Percentiles rank a stretch among this genome's conserved stretches.
These are phyloP conservation scores for Apophysomyces variabilis DNA, from an alignment of 371 early-diverging fungal species.

Conservation along the genomic window DNA sequence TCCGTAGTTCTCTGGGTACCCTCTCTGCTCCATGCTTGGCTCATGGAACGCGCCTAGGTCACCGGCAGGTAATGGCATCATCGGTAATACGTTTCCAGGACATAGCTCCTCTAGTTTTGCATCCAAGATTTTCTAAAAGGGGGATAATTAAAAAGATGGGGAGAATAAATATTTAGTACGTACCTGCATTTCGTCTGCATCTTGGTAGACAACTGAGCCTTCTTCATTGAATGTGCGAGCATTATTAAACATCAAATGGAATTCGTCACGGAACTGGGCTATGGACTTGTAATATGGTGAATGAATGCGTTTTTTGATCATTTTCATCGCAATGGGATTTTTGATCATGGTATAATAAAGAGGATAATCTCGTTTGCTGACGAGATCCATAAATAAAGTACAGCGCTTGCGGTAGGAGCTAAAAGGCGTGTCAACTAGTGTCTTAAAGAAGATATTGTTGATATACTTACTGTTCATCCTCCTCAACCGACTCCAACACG, in stretches of 20 bases:
- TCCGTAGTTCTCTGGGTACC: constrained; percentile 3
- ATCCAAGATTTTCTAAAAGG: constrained; percentile 44
- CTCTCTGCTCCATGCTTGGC: neutral
- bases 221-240: constrained; percentile 82
- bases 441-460: no score
- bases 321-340: constrained; percentile 81
- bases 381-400: constrained; percentile 76
- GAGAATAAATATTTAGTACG: neutral
- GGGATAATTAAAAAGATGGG: neutral
- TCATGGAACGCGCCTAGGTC: constrained; percentile 2
- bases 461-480: constrained; percentile 44
- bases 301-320: constrained; percentile 68
- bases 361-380: constrained; percentile 78
- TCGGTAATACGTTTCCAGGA: constrained; percentile 46
- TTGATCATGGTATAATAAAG: constrained; percentile 85
- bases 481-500: constrained; percentile 57
- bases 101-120: constrained; percentile 43
- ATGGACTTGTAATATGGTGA: constrained; percentile 56
- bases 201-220: constrained; percentile 78
- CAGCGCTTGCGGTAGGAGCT: constrained; percentile 59
- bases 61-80: constrained; percentile 11
- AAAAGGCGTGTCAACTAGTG: neutral
- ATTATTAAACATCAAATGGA: constrained; percentile 79
- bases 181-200: constrained; percentile 67
- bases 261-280: constrained; percentile 62